Base-by-base conservation (phyloP, 371 early-diverging fungal species). In the Actinomucor elegans region DNA sequence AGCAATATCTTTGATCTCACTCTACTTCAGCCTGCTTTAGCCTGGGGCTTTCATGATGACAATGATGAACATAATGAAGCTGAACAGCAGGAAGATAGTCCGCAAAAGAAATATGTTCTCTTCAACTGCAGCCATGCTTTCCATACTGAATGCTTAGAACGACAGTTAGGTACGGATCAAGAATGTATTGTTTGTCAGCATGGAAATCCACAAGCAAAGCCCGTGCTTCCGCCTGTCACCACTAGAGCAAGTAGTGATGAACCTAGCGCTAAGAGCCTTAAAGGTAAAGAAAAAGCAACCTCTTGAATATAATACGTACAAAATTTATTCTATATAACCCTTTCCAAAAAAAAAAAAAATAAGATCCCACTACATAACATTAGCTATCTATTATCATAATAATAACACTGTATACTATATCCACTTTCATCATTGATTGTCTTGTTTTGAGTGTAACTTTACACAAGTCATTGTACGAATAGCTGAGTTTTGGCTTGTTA, bases 61-160 rank as follows among this genome's bases (percentile, higher is more conserved):
- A 23, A 31, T 36, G 45, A 32, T 18, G 35, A 52, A n/a, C 31
- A 36, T 10, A n/a, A 37, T 5, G 27, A 21, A 29, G 9, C 17
- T 3, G 31, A 38, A 23, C 18, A 28, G 14, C 32, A 43, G 18
- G 17, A 29, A 14, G 38, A 45, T 11, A 52, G 40, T 14, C 10
- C 5, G 11, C 46, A 59, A 27, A 67, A 68, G 18, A 59, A 58
- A 46, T 63, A 81, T 15, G 29, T 82, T 21, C 50, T 85, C 4
- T 85, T 83, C 66, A 77, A 77, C 14, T 83, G 84, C 58, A 81
- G 80, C 2, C 85, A 83, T 63, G 79, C 73, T 32, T 85, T 77
- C 43, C 85, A 85, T 56, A 75, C 70, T 14, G 74, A 77, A 18
- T 85, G 85, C 33, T 55, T 83, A 10, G 71, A 81, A 32, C 33